Percentiles rank a stretch among this genome's conserved stretches.
Evolutionary conservation across 2,329 filamentous ascomycete species (phyloP).

Genomic region (Scedosporium minutisporum): DNA sequence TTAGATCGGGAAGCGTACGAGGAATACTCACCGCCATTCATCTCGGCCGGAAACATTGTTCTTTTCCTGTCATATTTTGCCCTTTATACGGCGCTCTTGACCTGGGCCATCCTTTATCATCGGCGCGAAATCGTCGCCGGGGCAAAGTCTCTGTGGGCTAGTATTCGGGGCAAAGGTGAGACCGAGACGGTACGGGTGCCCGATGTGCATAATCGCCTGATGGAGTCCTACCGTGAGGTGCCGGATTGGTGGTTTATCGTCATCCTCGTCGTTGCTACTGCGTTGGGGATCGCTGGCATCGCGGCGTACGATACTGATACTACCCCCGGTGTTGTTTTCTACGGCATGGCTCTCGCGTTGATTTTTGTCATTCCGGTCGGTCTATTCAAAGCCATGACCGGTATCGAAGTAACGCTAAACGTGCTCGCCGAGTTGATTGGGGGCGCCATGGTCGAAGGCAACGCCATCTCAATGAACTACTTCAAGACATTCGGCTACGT

Average conservation of each 20-base stretch:
- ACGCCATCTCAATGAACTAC: slow-evolving; percentile 43
- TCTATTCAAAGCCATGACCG: slow-evolving; percentile 44
- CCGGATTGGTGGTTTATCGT: slow-evolving; percentile 46
- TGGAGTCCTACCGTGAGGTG: slow-evolving; percentile 36
- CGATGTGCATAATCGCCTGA: slow-evolving; percentile 39
- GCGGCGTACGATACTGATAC: slow-evolving; percentile 41
- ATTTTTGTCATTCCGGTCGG: slow-evolving; percentile 43
- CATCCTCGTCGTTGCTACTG: slow-evolving; percentile 32
- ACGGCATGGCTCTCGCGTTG: slow-evolving; percentile 37
- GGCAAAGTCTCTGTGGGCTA: slow-evolving; percentile 35
- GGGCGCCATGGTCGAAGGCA: slow-evolving; percentile 39
- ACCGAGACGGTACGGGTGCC: slow-evolving; percentile 21
- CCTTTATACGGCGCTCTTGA: slow-evolving; percentile 41
- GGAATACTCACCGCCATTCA: slow-evolving; percentile 40
- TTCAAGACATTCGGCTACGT: slow-evolving; percentile 44
- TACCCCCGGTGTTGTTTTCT: slow-evolving; percentile 39
- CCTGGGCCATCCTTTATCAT: slow-evolving; percentile 42
- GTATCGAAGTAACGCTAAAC: slow-evolving; percentile 41
- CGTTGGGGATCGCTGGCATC: slow-evolving; percentile 35
- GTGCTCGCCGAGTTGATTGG: slow-evolving; percentile 45
- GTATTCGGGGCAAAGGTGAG: slow-evolving; percentile 30
- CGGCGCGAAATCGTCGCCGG: slow-evolving; percentile 39
- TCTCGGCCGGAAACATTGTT: slow-evolving; percentile 38
- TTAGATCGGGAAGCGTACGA: slow-evolving; percentile 37
- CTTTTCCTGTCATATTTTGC: slow-evolving; percentile 48